Conservation (phyloP, 2,329 filamentous ascomycete genomes). For the Geosmithia flava region DNA sequence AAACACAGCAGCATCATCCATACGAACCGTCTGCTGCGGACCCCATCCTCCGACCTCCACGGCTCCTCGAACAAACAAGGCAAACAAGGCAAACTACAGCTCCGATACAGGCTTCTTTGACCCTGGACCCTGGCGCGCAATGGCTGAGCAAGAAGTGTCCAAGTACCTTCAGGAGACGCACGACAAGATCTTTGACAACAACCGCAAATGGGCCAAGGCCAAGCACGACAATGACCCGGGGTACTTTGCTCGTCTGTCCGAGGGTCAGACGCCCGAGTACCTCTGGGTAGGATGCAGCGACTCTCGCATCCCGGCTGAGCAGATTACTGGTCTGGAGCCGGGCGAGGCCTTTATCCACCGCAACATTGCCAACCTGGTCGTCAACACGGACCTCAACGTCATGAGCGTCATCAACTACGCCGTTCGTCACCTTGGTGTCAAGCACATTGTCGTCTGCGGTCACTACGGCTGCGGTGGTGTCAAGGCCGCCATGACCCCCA, state of each 20-base stretch:
- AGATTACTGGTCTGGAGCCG: conserved; percentile 70
- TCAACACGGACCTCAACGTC: conserved; percentile 66
- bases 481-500: conserved; percentile 60
- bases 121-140: conserved; percentile 10
- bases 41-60: neutral
- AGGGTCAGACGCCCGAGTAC: conserved; percentile 58
- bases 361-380: conserved; percentile 85
- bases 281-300: conserved; percentile 89
- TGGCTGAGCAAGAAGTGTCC: conserved; percentile 28
- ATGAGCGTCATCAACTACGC: conserved; percentile 80
- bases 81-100: neutral
- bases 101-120: neutral
- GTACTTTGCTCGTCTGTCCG: conserved; percentile 52
- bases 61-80: neutral
- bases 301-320: conserved; percentile 82
- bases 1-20: neutral
- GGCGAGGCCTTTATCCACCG: conserved; percentile 90
- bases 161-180: conserved; percentile 51
- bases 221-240: conserved; percentile 46
- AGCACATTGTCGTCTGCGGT: conserved; percentile 69
- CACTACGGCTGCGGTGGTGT: conserved; percentile 71
- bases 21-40: neutral
- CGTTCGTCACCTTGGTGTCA: conserved; percentile 67
- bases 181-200: conserved; percentile 57
- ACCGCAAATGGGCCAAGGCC: conserved; percentile 50